Base-by-base conservation (phyloP, 2,329 filamentous ascomycete species). In the Atkinsonella hypoxylon region DNA sequence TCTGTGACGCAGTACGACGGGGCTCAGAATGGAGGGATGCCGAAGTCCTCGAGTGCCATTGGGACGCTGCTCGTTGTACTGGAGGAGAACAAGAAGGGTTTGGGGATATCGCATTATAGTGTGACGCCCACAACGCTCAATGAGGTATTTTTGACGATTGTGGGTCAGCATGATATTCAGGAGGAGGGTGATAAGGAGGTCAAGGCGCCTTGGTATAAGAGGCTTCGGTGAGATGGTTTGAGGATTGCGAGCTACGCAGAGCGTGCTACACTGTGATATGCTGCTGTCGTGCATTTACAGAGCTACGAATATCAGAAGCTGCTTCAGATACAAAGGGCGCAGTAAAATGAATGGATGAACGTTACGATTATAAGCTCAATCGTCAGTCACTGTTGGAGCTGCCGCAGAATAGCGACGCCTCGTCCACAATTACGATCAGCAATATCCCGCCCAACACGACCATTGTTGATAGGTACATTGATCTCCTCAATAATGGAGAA, bases 111-210 rank as follows among this genome's bases (percentile, higher is more conserved):
- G 63, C 88, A 94, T 65, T 96, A 91, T 67, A 89, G 85, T 47
- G 88, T 95, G 56, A 86, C 81, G 51, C 87, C 88, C 22, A 93
- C 89, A 17, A 94, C 88, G 15, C 70, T 96, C 41, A 90, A 96
- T 62, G 87, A 95, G 66, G 89, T 96, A 0, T 96, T 96, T 66
- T 67, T 96, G 64, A 78, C 77, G 26, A 93, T 96, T 62, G 89
- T 95, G 0, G 83, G 83, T 1, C 78, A 82, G 65, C 85, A 94
- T 64, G 81, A 89, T 63, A 78, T 91, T 7, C 73, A 82, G 56
- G 88, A 94, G 64, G 89, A 91, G 68, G 76, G 78, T 20, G 77
- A 76, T 47, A 70, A 70, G 15, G 62, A 62, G 13, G 34, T 36
- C 11, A 36, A 36, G 34, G 6, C 2, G 34, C 55, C 54, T 6